phyloP scores from a whole-genome alignment of 768 basidiomycete genomes.

The Suillus brevipes region DNA sequence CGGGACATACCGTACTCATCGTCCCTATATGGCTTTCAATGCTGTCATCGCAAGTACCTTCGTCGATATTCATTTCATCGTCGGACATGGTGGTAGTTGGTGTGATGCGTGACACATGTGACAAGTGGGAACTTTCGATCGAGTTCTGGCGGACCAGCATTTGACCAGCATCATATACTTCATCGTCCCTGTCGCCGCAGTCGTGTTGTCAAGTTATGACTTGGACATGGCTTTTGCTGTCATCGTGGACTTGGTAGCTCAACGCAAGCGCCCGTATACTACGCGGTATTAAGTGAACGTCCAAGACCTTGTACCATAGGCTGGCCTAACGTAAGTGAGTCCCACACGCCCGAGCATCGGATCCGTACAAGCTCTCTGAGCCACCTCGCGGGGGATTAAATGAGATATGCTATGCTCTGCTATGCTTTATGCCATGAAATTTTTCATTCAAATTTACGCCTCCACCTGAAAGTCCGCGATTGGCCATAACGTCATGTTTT shows the following conservation, averaged over 20 bases:
- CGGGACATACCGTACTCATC: no score
- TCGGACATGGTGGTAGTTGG: slow-evolving; percentile 68
- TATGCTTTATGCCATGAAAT: neutral
- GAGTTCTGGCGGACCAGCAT: neutral
- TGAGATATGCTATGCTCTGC: neutral
- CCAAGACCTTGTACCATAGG: neutral
- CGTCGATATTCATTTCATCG: slow-evolving; percentile 93
- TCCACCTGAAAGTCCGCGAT: slow-evolving; percentile 4
- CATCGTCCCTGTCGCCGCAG: neutral
- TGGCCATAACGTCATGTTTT: slow-evolving; percentile 11
- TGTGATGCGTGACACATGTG: slow-evolving; percentile 25
- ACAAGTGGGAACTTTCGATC: slow-evolving; percentile 14
- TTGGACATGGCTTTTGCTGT: neutral
- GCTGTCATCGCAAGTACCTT: no score
- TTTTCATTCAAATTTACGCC: neutral
- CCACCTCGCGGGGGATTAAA: neutral
- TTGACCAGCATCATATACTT: neutral
- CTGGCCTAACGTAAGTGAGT: neutral
- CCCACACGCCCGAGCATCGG: neutral
- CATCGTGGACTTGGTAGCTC: no score
- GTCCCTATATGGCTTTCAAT: no score
- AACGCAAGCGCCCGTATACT: neutral
- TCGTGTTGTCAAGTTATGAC: neutral
- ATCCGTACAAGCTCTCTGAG: neutral
- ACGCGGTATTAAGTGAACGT: neutral